Evolutionary conservation across 225 moss, liverwort and hornwort species (phyloP).

Genomic region (Bryum argenteum): DNA sequence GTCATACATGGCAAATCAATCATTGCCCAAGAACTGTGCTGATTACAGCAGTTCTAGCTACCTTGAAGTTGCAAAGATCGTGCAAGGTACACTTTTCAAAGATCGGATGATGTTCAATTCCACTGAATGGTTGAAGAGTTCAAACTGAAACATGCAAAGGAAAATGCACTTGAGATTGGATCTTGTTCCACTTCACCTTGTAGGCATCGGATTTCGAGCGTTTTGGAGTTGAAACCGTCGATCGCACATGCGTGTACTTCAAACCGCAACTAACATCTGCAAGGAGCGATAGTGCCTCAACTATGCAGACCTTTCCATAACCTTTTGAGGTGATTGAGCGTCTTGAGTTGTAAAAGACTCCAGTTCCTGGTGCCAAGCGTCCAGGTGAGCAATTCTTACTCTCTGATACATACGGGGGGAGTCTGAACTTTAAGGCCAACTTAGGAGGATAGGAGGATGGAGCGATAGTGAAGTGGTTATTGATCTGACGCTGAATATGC

Average conservation of each 20-base stretch:
- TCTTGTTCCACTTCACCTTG: conserved; percentile 27
- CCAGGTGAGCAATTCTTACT: not conserved
- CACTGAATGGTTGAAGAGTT: not conserved
- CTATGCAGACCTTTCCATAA: conserved; percentile 24
- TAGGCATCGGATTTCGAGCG: not conserved
- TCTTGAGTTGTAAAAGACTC: conserved; percentile 42
- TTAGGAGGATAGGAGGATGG: conserved; percentile 25
- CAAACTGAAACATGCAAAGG: not conserved
- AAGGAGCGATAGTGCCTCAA: conserved; percentile 54
- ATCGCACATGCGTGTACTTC: conserved; percentile 25
- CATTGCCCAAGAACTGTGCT: not conserved
- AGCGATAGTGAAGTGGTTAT: conserved; percentile 17
- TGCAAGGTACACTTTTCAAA: not conserved
- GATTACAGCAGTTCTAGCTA: not conserved
- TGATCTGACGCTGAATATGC: conserved; percentile 20
- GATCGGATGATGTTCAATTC: conserved; percentile 5
- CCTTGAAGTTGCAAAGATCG: not conserved
- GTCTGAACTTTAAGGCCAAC: conserved; percentile 20
- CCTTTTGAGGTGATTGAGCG: conserved; percentile 40
- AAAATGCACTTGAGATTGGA: not conserved
- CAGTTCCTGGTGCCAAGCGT: conserved; percentile 32
- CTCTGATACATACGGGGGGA: conserved; percentile 17
- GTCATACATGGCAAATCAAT: conserved; percentile 16
- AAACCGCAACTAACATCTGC: conserved; percentile 51
- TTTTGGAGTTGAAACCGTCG: conserved; percentile 22